Evolutionary conservation across 352 stramenopile genomes (phyloP), one percentile per base, ranked within the genome.

Genomic region (Elongisporangium undulatum): DNA sequence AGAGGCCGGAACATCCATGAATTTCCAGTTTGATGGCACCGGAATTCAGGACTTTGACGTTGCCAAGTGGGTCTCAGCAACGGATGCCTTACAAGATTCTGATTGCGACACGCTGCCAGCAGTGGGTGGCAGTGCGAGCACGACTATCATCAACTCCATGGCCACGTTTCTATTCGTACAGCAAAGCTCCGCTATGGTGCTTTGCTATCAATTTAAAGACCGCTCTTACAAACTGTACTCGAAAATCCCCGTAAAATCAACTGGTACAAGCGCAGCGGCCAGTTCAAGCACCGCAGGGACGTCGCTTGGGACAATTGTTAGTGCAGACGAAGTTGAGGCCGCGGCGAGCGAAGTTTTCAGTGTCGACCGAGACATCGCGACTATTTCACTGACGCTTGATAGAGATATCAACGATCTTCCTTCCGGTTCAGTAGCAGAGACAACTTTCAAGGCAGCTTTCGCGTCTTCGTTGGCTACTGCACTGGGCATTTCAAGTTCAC

Each of bases 201-300:
- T 90, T 0, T 90, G 81, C 54, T 90, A 90, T 63, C 67, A 77
- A 19, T 90, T 90, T 26, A 58, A 77, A 22, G 61, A 68, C 7
- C 75, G 85, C 13, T 49, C 41, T 2, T 89, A 75, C 59, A 87
- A 89, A 52, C 45, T 89, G 3, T 90, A 81, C 57, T 54, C 67
- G 0, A 68, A 61, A 20, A 55, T 88, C 5, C 62, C 65, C 6
- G 66, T 87, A 23, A 69, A 45, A 45, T 8, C 34, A 15, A 4
- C 12, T 45, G 34, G 10, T 45, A 17, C 34, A 45, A 45, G 34
- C 13, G 34, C 10, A 17, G 10, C 34, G 9, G 12, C 34, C 3
- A 17, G 34, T 17, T 45, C 10, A 17, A 17, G 34, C 2, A 45
- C 34, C 13, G 2, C 34, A 17, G 34, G 4, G 2, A 45, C 34